A percentile compares a stretch with the other conserved stretches of the same genome.
phyloP scores from a whole-genome alignment of 2,329 filamentous ascomycete species.

The Apiospora malaysiana region DNA sequence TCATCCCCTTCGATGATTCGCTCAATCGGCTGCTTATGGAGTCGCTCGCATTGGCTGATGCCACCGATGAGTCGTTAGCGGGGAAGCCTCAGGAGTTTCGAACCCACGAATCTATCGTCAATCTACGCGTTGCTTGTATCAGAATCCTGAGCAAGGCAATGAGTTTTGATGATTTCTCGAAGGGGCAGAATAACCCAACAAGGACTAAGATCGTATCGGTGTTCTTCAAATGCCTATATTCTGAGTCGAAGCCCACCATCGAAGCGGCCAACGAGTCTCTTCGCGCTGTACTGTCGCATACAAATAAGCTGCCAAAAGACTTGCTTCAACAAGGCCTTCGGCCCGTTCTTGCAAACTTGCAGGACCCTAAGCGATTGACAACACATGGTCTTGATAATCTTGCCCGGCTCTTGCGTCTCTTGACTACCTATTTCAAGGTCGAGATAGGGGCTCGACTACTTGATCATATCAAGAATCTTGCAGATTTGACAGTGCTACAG shows the following conservation, averaged over 20 bases:
- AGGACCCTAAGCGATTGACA: constrained; percentile 88
- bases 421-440: constrained; percentile 99
- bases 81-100: constrained; percentile 93
- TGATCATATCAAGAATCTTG: constrained; percentile 91
- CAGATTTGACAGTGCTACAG: constrained; percentile 79
- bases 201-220: constrained; percentile 82
- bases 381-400: constrained; percentile 91
- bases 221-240: constrained; percentile 98
- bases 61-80: constrained; percentile 89
- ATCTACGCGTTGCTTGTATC: constrained; percentile 90
- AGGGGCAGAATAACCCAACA: constrained; percentile 70
- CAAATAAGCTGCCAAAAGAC: constrained; percentile 92
- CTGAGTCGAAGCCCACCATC: constrained; percentile 89
- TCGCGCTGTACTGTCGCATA: constrained; percentile 84
- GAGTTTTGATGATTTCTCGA: constrained; percentile 88
- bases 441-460: constrained; percentile 94
- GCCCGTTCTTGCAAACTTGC: constrained; percentile 94
- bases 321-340: constrained; percentile 91
- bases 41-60: constrained; percentile 90
- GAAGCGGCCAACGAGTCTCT: constrained; percentile 91
- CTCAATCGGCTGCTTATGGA: constrained; percentile 91
- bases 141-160: constrained; percentile 92
- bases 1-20: constrained; percentile 90
- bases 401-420: constrained; percentile 82
- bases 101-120: constrained; percentile 94